Conservation (phyloP, 2,329 filamentous ascomycete species). For the Aspergillus ustus region DNA sequence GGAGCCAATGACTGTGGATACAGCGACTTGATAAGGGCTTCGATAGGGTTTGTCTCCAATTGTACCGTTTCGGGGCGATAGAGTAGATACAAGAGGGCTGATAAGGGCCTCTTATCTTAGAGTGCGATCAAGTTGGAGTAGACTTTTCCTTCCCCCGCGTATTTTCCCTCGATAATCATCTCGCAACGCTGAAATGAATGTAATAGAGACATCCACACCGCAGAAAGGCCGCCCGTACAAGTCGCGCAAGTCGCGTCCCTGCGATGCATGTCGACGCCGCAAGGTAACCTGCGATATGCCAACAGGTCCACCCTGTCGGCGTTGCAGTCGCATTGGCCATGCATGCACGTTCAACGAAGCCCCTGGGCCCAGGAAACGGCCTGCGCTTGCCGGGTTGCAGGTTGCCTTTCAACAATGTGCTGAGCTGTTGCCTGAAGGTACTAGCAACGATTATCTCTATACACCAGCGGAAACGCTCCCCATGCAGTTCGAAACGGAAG, state of each 20-base stretch:
- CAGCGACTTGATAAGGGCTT: not conserved
- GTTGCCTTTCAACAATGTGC: not conserved
- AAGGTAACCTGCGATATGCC: constrained; percentile 1
- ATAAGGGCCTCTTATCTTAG: not conserved
- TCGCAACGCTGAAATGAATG: not conserved
- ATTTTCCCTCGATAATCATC: not conserved
- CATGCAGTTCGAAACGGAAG: too few relatives aligned
- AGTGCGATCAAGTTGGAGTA: not conserved
- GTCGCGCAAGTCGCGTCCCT: not conserved
- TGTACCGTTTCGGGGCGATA: too few relatives aligned
- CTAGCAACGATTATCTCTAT: too few relatives aligned
- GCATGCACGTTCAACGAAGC: not conserved
- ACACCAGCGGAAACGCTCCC: too few relatives aligned
- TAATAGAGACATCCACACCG: not conserved
- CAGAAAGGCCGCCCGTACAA: not conserved
- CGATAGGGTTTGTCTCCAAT: too few relatives aligned
- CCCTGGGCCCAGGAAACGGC: not conserved
- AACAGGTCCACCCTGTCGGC: not conserved
- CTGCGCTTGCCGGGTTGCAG: not conserved
- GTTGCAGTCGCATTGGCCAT: not conserved
- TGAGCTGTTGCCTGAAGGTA: too few relatives aligned
- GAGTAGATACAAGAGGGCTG: too few relatives aligned
- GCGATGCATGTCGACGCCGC: not conserved
- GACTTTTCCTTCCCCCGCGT: not conserved
- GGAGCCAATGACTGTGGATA: not conserved